Evolutionary conservation across 805 yeast species (phyloP).

Genomic region (Zygotorulaspora sp.): DNA sequence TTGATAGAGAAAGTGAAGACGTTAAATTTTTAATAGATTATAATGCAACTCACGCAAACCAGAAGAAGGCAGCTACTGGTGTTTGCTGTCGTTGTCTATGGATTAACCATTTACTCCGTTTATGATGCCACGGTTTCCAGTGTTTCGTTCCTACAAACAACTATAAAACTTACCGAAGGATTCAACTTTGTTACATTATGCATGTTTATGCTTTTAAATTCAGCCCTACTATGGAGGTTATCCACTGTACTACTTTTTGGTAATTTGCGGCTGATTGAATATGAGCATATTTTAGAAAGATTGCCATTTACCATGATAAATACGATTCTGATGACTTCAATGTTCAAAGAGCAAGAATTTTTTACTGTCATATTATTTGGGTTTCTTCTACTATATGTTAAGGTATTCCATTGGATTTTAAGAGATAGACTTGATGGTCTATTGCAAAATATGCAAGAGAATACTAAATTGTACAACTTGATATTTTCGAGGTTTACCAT

Average conservation of each 20-base stretch:
- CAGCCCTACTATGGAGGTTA: constrained; percentile 41
- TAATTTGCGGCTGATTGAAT: constrained; percentile 65
- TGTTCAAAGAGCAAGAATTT: constrained; percentile 47
- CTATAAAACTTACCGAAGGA: constrained; percentile 50
- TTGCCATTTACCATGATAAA: constrained; percentile 61
- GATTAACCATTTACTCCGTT: constrained; percentile 20
- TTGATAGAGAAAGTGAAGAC: no score
- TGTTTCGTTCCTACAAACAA: constrained; percentile 39
- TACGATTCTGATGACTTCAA: constrained; percentile 52
- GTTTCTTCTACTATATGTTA: constrained; percentile 45
- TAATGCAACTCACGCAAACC: constrained; percentile 11
- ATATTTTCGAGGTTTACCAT: constrained; percentile 39
- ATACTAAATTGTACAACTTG: constrained; percentile 31
- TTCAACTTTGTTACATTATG: constrained; percentile 39
- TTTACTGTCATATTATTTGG: constrained; percentile 41
- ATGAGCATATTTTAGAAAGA: constrained; percentile 66
- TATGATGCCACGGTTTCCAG: constrained; percentile 25
- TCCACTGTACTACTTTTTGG: constrained; percentile 63
- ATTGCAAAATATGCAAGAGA: constrained; percentile 41
- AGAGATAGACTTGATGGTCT: constrained; percentile 44
- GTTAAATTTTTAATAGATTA: no score
- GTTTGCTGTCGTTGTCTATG: constrained; percentile 18
- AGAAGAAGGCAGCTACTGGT: constrained; percentile 18
- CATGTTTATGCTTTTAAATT: constrained; percentile 42
- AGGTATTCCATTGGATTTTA: constrained; percentile 74